Conservation (phyloP, 2,329 filamentous ascomycete genomes). For the Pyrenophora tritici-repentis region DNA sequence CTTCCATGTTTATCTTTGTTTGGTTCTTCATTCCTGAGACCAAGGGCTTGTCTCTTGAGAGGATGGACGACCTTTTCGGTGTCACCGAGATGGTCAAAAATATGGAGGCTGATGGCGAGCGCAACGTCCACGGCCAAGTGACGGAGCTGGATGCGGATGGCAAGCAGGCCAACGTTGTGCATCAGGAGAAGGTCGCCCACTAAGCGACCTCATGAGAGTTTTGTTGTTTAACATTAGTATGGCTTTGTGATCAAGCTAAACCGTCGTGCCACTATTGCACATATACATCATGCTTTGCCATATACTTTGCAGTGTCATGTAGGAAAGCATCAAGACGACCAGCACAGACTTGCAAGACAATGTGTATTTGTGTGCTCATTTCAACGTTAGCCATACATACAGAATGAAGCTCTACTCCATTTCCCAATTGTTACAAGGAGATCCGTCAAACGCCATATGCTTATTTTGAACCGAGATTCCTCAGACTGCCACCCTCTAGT, state of each 20-base stretch:
- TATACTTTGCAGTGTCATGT: neutral
- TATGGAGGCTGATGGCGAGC: slow-evolving; percentile 40
- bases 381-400: slow-evolving; percentile 7
- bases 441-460: slow-evolving; percentile 4
- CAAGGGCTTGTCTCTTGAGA: slow-evolving; percentile 67
- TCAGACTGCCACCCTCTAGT: too few species aligned
- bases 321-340: neutral
- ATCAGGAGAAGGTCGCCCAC: slow-evolving; percentile 34
- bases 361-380: slow-evolving; percentile 3
- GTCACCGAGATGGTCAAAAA: slow-evolving; percentile 56
- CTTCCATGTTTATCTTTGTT: slow-evolving; percentile 67
- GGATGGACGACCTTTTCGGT: slow-evolving; percentile 70
- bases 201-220: slow-evolving; percentile 1
- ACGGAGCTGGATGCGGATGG: slow-evolving; percentile 37
- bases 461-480: neutral
- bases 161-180: slow-evolving; percentile 26
- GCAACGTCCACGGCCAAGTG: slow-evolving; percentile 19
- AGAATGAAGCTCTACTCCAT: neutral
- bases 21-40: slow-evolving; percentile 75
- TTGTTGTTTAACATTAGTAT: slow-evolving; percentile 2
- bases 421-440: slow-evolving; percentile 2
- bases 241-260: slow-evolving; percentile 19
- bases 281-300: neutral
- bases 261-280: slow-evolving; percentile 22
- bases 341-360: neutral